Base-by-base conservation (phyloP, 163 green algal genomes). In the Picocystis sp. region DNA sequence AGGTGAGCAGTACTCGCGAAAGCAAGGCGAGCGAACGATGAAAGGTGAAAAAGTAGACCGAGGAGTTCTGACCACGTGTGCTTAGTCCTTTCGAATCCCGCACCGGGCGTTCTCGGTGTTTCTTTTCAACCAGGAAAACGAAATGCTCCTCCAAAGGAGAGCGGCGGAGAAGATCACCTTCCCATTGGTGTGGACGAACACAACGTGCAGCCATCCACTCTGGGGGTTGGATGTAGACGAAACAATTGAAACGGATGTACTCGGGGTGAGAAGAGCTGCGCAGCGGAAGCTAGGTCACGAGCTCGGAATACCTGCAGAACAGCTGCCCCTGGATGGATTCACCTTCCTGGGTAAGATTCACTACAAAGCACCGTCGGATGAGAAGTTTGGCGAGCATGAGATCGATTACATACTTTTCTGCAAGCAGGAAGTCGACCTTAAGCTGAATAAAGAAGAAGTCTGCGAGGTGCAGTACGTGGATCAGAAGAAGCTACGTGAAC, bases 21-120 rank as follows among this genome's bases (percentile, higher is more conserved):
- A 11, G 5, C 29, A 3, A 8, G 8, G 3, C 3, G 29, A 38
- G 8, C 29, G 29, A 11, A 38, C 29, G 29, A 8, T 11, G 8
- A 8, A 3, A 38, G 5, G 47, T 45, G n/a, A 54, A 54, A 34
- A 38, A 34, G 29, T 11, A 43, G 64, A 23, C 17, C 1, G 41
- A 66, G 56, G 64, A 44, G 62, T 72, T 35, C 43, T 72, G 34
- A 58, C 57, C 46, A 45, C 63, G 34, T 50, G 56, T 12, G 67
- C 61, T n/a, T 14, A 71, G 24, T 57, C 57, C 17, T 51, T 35
- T n/a, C 44, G 42, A 0, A 10, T 63, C 23, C 73, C 95, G 46
- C 89, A 98, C 61, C 75, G 89, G 15, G 89, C 88, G 21, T 97
- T 97, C 65, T 84, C 64, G 45, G 86, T 98, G 1, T 98, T 98